phyloP scores from a whole-genome alignment of 2,329 filamentous ascomycete genomes.

The Chaetothyriales sp. region DNA sequence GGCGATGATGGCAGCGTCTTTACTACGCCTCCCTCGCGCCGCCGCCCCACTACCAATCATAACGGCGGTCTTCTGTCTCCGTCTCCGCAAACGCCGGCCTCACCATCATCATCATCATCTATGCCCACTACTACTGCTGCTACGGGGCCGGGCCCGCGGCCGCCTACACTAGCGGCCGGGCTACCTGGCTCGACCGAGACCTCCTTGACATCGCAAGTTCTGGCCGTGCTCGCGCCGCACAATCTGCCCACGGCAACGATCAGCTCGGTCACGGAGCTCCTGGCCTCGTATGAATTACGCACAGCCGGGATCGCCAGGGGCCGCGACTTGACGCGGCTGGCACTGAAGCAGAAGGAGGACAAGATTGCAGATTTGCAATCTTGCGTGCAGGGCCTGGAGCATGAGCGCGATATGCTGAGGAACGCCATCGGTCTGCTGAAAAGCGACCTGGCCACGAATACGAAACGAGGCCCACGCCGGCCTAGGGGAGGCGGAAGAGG shows the following conservation, averaged over 20 bases:
- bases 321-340: conserved; percentile 49
- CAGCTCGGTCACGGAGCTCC: conserved; percentile 26
- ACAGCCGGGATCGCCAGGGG: conserved; percentile 48
- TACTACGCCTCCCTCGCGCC: conserved; percentile 2
- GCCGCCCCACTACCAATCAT: neutral
- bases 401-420: conserved; percentile 39
- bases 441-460: conserved; percentile 15
- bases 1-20: conserved; percentile 6
- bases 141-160: too few species aligned
- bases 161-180: too few species aligned
- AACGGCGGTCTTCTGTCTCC: neutral
- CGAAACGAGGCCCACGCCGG: conserved; percentile 4
- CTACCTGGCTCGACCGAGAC: too few species aligned
- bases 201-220: conserved; percentile 18
- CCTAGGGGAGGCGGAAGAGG: neutral
- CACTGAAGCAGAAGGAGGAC: conserved; percentile 49
- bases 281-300: conserved; percentile 43
- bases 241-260: conserved; percentile 22
- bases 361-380: conserved; percentile 51
- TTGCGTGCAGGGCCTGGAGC: conserved; percentile 43
- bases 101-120: too few species aligned
- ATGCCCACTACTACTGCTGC: too few species aligned
- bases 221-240: conserved; percentile 23
- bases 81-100: conserved; percentile 19
- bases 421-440: conserved; percentile 29